Evolutionary conservation across 345 rosid species (phyloP), one percentile per base, ranked within the genome.

Genomic region (Acer campestre): DNA sequence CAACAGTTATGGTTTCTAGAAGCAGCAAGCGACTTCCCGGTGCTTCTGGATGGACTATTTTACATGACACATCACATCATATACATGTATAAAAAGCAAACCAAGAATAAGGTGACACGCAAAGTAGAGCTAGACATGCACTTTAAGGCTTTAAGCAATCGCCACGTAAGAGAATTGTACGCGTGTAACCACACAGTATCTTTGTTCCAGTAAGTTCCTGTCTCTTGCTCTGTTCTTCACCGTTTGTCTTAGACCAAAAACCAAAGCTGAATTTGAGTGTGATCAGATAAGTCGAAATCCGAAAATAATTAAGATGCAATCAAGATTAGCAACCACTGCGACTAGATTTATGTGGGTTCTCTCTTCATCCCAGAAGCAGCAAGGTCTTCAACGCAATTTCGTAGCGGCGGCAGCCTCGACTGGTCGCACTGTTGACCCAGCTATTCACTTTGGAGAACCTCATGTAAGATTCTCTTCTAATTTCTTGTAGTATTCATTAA

Each of bases 371-470:
- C 23, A 77, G 13, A 74, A 73, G 3, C 78, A 7, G 2, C 78
- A 7, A 62, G 61, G 48, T 27, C 31, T 71, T 42, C 61, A 48
- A 48, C 79, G 78, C 61, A 78, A 79, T 20, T 75, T 82, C n/a
- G 84, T 84, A 20, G 53, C 80, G 2, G 58, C 80, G 2, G 22
- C 84, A 12, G 64, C 71, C 53, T 12, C 86, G 6, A 53, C 80
- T 10, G 88, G 92, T 48, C 84, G 90, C 1, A 67, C 85, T 23
- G 89, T 83, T 51, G 89, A 83, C 59, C 84, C 90, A 1, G 81
- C 82, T 2, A 49, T 86, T 61, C 80, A 76, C 61, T 79, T 85
- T 18, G 72, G 86, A 22, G 84, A 87, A 53, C 87, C 90, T 11
- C 86, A 89, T 71, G 90, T 88, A 86, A 48, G 69, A 22, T 16